Percentiles rank a stretch among this genome's conserved stretches.
These are phyloP conservation scores for Zymoseptoria passerinii DNA, from an alignment of 2,329 filamentous ascomycete genomes.

Conservation along the genomic window DNA sequence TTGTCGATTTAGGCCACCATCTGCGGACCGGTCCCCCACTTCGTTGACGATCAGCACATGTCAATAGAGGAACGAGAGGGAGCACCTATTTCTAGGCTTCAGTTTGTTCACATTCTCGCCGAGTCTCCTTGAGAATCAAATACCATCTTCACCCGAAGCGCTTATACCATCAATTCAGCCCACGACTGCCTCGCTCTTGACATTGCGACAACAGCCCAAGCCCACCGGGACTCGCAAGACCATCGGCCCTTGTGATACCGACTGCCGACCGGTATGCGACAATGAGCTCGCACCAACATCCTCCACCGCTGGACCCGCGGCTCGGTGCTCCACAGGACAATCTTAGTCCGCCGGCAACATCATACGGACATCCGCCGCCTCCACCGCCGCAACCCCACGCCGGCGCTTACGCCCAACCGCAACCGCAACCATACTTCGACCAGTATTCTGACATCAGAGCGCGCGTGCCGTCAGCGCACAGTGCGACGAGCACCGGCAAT, in stretches of 20 bases:
- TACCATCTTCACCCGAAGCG: background rate
- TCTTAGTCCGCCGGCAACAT: background rate
- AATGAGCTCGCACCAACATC: background rate
- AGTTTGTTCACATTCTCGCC: no score
- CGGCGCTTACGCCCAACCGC: background rate
- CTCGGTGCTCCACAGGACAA: background rate
- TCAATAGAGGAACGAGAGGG: no score
- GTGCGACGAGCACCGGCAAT: slow-evolving; percentile 8
- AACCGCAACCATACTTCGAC: background rate
- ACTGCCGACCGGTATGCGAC: background rate
- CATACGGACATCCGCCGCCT: background rate
- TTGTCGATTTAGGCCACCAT: no score
- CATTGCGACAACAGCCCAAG: background rate
- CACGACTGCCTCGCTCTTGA: background rate
- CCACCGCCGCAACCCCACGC: background rate
- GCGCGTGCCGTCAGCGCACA: background rate
- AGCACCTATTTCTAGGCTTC: no score
- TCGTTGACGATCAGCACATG: background rate
- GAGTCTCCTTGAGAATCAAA: background rate
- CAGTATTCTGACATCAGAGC: background rate
- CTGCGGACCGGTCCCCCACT: background rate
- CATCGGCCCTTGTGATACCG: background rate
- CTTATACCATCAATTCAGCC: no score
- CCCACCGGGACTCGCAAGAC: background rate
- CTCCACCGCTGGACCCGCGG: background rate